Evolutionary conservation across 108 stramenopile genomes (phyloP).

Genomic region (Skeletonema tropicum): DNA sequence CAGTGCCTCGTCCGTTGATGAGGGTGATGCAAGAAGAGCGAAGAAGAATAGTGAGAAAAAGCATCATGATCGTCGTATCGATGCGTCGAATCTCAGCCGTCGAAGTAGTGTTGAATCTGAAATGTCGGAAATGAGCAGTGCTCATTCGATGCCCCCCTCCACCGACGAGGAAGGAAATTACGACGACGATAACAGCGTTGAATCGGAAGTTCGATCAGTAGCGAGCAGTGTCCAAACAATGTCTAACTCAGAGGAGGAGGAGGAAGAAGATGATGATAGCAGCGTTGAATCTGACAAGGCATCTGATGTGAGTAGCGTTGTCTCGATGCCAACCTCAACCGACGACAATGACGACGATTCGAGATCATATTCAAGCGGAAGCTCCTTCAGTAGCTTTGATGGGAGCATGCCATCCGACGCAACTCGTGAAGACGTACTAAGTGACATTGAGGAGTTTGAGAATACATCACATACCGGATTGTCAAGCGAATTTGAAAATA

Average conservation of each 20-base stretch:
- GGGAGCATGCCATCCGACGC: not conserved
- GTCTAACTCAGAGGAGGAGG: not conserved
- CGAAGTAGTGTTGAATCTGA: not conserved
- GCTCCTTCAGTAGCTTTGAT: conserved; percentile 3
- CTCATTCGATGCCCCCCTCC: not conserved
- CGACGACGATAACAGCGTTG: not conserved
- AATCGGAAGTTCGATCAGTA: not conserved
- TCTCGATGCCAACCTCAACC: not conserved
- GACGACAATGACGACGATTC: not conserved
- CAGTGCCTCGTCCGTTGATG: not conserved
- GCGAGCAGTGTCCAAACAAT: not conserved
- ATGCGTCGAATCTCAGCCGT: not conserved
- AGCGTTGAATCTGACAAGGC: not conserved
- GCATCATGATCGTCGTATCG: not conserved
- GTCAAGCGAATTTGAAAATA: too few species aligned
- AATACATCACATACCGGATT: not conserved
- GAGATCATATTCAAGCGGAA: not conserved
- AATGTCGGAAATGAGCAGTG: not conserved
- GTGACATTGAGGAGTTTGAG: not conserved
- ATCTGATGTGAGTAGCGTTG: not conserved
- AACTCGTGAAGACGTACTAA: not conserved
- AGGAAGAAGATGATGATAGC: not conserved
- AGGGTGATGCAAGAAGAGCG: too few species aligned
- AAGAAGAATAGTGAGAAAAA: not conserved
- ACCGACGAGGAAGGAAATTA: not conserved